Percentiles rank a stretch among this genome's conserved stretches.
Evolutionary conservation across 768 basidiomycete species (phyloP).

Genomic region (Hygrocybe punicea): DNA sequence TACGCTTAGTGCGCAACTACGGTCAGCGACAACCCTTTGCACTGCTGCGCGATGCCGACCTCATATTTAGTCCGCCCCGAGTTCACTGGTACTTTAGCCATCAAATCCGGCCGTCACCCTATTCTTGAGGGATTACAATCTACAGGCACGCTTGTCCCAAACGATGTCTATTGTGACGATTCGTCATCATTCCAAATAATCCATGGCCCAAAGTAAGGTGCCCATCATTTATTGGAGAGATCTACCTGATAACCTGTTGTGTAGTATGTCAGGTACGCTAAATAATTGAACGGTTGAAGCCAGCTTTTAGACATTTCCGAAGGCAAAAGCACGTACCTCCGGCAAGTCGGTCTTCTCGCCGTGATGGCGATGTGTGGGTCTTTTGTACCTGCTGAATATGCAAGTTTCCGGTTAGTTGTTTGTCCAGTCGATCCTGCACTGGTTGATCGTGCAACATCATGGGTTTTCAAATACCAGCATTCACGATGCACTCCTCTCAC

Average conservation of each 20-base stretch:
- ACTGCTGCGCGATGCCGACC: neutral
- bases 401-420: slow-evolving; percentile 66
- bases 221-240: neutral
- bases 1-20: slow-evolving; percentile 47
- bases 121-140: slow-evolving; percentile 73
- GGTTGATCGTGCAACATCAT: neutral
- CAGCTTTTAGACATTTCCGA: neutral
- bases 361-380: slow-evolving; percentile 89
- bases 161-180: slow-evolving; percentile 86
- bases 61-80: slow-evolving; percentile 72
- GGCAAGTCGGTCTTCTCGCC: slow-evolving; percentile 78
- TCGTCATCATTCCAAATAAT: slow-evolving; percentile 87
- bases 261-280: slow-evolving; percentile 45
- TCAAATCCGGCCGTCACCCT: slow-evolving; percentile 87
- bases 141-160: slow-evolving; percentile 71
- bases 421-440: neutral
- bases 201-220: slow-evolving; percentile 80
- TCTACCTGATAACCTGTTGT: neutral
- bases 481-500: slow-evolving; percentile 78
- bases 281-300: neutral
- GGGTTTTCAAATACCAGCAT: slow-evolving; percentile 42
- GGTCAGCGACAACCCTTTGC: slow-evolving; percentile 23
- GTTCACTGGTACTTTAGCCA: slow-evolving; percentile 83
- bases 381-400: slow-evolving; percentile 92
- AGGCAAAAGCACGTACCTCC: slow-evolving; percentile 93